Evolutionary conservation across 2,329 filamentous ascomycete species (phyloP).

Genomic region (Lithohypha guttulata): DNA sequence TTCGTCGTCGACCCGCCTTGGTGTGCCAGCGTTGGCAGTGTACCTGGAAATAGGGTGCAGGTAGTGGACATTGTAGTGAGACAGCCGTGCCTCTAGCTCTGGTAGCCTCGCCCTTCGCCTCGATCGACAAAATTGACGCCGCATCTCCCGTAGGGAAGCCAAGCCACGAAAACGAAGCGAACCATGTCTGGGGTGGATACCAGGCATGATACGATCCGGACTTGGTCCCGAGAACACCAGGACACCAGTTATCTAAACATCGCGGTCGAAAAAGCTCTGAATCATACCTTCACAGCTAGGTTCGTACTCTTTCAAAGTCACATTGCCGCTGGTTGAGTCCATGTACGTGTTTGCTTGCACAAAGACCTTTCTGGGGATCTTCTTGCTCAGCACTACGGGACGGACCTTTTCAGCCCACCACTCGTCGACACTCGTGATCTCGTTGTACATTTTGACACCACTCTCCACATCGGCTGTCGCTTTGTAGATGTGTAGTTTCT

Average conservation of each 20-base stretch:
- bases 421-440: conserved; percentile 72
- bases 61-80: no score
- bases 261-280: conserved; percentile 61
- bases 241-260: conserved; percentile 31
- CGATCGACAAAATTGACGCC: no score
- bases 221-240: no score
- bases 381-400: conserved; percentile 46
- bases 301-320: conserved; percentile 76
- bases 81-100: no score
- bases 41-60: no score
- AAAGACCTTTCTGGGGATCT: conserved; percentile 61
- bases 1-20: no score
- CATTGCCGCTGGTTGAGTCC: conserved; percentile 56
- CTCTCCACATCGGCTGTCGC: conserved; percentile 70
- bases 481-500: conserved; percentile 89
- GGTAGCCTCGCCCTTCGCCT: no score
- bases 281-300: conserved; percentile 70
- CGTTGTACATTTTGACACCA: conserved; percentile 69
- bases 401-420: conserved; percentile 78
- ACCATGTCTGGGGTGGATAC: no score
- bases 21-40: no score
- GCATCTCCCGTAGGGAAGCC: no score
- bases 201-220: no score
- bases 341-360: conserved; percentile 84
- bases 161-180: no score